Evolutionary conservation across 345 rosid genomes (phyloP).

Genomic region (Trapa bicornis): DNA sequence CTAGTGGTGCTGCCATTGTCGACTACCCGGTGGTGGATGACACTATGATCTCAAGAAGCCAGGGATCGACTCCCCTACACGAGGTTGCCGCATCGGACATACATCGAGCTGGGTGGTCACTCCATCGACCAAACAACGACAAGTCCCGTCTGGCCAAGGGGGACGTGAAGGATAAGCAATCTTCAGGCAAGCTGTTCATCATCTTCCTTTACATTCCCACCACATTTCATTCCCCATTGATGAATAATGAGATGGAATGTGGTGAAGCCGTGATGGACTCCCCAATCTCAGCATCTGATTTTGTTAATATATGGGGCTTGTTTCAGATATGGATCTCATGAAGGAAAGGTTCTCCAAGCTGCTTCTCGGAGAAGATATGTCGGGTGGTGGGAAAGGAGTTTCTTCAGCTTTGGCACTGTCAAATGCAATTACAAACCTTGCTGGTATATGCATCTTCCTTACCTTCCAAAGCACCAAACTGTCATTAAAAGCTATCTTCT

Average conservation of each 20-base stretch:
- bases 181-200: slow-evolving; percentile 13
- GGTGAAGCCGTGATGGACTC: too few species aligned
- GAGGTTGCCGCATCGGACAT: slow-evolving; percentile 11
- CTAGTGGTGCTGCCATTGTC: slow-evolving; percentile 9
- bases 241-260: too few species aligned
- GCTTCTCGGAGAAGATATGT: slow-evolving; percentile 60
- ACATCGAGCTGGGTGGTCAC: slow-evolving; percentile 11
- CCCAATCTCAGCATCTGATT: not conserved
- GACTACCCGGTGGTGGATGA: slow-evolving; percentile 8
- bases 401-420: slow-evolving; percentile 65
- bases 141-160: slow-evolving; percentile 14
- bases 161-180: slow-evolving; percentile 10
- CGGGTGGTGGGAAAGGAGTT: slow-evolving; percentile 70
- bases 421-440: slow-evolving; percentile 25
- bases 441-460: slow-evolving; percentile 7
- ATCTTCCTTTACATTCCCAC: not conserved
- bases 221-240: too few species aligned
- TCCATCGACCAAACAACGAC: slow-evolving; percentile 11
- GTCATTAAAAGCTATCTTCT: too few species aligned
- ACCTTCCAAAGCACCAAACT: too few species aligned
- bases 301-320: not conserved
- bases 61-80: slow-evolving; percentile 12
- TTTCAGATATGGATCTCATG: slow-evolving; percentile 50
- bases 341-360: slow-evolving; percentile 57
- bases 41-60: slow-evolving; percentile 6